These are phyloP conservation scores for Phytophthora nicotianae DNA, from an alignment of 352 stramenopile genomes.

Conservation along the genomic window DNA sequence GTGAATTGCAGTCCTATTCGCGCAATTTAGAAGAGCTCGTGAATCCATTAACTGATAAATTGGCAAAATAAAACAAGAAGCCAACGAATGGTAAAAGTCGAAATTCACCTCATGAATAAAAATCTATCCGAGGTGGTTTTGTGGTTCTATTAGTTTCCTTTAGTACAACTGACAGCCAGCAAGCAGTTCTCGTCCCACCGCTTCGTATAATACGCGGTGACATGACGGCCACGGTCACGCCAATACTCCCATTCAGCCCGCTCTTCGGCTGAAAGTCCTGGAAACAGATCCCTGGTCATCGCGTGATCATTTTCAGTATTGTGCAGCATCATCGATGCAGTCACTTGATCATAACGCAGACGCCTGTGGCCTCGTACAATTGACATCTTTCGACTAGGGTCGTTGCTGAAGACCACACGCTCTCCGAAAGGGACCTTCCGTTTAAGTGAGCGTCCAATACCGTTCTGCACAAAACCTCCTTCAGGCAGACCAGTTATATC, in stretches of 20 bases:
- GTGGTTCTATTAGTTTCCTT: too few relatives aligned
- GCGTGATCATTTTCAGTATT: constrained; percentile 45
- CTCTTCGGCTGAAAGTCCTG: constrained; percentile 12
- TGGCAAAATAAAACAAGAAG: too few relatives aligned
- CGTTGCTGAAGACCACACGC: constrained; percentile 43
- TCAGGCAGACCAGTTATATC: too few relatives aligned
- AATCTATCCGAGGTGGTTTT: too few relatives aligned
- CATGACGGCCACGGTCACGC: constrained; percentile 26
- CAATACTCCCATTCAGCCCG: constrained; percentile 30
- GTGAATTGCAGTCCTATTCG: too few relatives aligned
- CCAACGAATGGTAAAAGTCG: too few relatives aligned
- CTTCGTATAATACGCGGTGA: constrained; percentile 47
- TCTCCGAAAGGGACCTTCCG: too few relatives aligned
- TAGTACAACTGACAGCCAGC: constrained; percentile 13
- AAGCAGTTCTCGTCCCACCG: constrained; percentile 39
- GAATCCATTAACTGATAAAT: too few relatives aligned
- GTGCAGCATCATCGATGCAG: constrained; percentile 43
- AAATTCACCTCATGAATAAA: too few relatives aligned
- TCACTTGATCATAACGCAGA: constrained; percentile 45
- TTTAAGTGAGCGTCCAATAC: too few relatives aligned
- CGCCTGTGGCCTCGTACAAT: constrained; percentile 49
- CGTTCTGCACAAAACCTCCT: too few relatives aligned
- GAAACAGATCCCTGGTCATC: constrained; percentile 40
- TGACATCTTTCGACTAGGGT: constrained; percentile 53
- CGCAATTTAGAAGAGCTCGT: too few relatives aligned